These are phyloP conservation scores for Intubia oerlemansii DNA, from an alignment of 2,329 filamentous ascomycete genomes.

Conservation along the genomic window DNA sequence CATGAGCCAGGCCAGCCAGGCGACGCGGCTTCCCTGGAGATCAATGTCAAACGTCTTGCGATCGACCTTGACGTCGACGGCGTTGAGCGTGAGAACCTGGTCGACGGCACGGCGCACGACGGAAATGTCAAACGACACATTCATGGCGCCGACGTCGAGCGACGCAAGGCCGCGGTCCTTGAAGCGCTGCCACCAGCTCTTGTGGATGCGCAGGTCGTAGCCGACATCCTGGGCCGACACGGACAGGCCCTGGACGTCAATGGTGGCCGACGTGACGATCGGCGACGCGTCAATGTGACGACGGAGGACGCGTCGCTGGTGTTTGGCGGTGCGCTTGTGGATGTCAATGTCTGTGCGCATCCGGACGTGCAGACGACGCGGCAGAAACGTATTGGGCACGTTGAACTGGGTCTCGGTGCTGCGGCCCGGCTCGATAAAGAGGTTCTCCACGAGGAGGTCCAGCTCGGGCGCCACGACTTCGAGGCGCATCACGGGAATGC, in stretches of 20 bases:
- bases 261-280: constrained; percentile 50
- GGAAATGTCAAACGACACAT: constrained; percentile 69
- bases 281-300: constrained; percentile 22
- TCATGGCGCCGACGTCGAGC: constrained; percentile 73
- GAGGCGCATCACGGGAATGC: constrained; percentile 75
- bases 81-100: constrained; percentile 56
- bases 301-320: constrained; percentile 28
- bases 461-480: constrained; percentile 68
- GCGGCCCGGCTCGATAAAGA: constrained; percentile 82
- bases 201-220: constrained; percentile 70
- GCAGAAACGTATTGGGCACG: constrained; percentile 81
- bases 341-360: constrained; percentile 77
- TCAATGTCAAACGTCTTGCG: constrained; percentile 63
- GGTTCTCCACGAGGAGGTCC: constrained; percentile 72
- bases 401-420: too few relatives aligned
- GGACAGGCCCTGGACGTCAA: constrained; percentile 67
- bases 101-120: constrained; percentile 60
- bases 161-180: constrained; percentile 70
- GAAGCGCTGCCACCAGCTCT: constrained; percentile 51
- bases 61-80: constrained; percentile 64
- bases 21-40: constrained; percentile 51
- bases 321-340: constrained; percentile 31
- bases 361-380: constrained; percentile 60
- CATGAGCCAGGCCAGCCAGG: constrained; percentile 51
- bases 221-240: constrained; percentile 72